Base-by-base conservation (phyloP, 2,329 filamentous ascomycete genomes). In the Exophiala viscosa region DNA sequence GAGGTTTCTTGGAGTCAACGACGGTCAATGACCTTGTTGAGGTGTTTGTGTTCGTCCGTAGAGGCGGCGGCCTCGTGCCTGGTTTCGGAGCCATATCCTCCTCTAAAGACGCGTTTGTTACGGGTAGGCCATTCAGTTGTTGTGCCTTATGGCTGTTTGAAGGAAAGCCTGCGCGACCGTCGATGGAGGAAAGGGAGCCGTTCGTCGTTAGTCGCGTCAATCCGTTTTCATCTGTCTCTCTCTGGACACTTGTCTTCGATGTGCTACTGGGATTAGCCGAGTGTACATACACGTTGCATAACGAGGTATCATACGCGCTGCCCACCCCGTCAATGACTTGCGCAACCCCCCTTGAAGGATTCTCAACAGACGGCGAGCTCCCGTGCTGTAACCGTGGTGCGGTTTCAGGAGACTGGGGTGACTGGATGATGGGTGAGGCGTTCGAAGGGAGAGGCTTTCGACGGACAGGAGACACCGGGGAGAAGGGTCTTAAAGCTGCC, bases 381-480 rank as follows among this genome's bases (percentile, higher is more conserved):
- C 35, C n/a, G 10, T 10, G 13, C 23, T 49, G 46, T 28, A 44
- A 23, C 2, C 14, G 14, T 9, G 14, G 58, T 59, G 20, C 17
- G 10, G 18, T 23, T 23, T 61, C 63, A 61, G 57, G 60, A 48
- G 42, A 40, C 35, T 35, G 40, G 44, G 54, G 47, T 15, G 54
- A 50, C 23, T 47, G 47, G 39, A 54, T 15, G 17, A 48, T 41
- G 39, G 57, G 49, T 5, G 41, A 46, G 57, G 71, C 70, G 68
- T 73, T 73, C 54, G 71, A 67, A 56, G 79, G 79, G 57, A 82
- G 67, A 62, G 79, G 78, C 66, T 81, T 81, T 60, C 78, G 73
- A 61, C 74, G 74, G 54, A 80, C 70, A 55, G 72, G 70, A 60
- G 70, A 69, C 47, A 23, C 34, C 13, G 54, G 41, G 2, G 59